Conservation (phyloP, 768 basidiomycete species). For the Dioszegia aurantiaca region DNA sequence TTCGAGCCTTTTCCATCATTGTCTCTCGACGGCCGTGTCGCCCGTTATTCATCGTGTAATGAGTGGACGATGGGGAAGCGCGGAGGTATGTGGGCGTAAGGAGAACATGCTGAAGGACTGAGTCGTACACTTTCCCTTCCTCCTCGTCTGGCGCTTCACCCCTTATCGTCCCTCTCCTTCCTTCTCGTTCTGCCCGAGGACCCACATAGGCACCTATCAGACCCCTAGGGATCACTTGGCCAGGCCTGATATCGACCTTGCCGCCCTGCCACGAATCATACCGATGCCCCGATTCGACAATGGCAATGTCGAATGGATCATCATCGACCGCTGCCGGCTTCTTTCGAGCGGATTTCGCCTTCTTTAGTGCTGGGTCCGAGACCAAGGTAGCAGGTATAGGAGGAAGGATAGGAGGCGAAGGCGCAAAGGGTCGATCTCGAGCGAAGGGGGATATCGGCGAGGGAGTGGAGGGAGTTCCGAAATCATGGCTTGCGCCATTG, state of each 20-base stretch:
- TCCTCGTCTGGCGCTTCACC: slow-evolving; percentile 9
- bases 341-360: slow-evolving; percentile 14
- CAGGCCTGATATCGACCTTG: slow-evolving; percentile 41
- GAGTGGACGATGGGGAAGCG: slow-evolving; percentile 17
- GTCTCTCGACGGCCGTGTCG: slow-evolving; percentile 4
- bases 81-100: slow-evolving; percentile 41
- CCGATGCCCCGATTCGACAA: slow-evolving; percentile 38
- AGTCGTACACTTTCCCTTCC: slow-evolving; percentile 33
- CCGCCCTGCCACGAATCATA: slow-evolving; percentile 46
- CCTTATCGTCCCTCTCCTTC: slow-evolving; percentile 3
- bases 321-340: slow-evolving; percentile 14
- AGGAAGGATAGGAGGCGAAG: slow-evolving; percentile 11
- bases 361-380: slow-evolving; percentile 1
- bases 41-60: slow-evolving; percentile 3
- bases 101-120: slow-evolving; percentile 40
- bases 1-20: slow-evolving; percentile 8
- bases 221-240: slow-evolving; percentile 30
- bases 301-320: slow-evolving; percentile 38
- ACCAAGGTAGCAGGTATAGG: slow-evolving; percentile 1
- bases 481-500: slow-evolving; percentile 1
- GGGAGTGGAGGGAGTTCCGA: slow-evolving; percentile 11
- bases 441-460: slow-evolving; percentile 6
- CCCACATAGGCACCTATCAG: slow-evolving; percentile 8
- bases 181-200: slow-evolving; percentile 4
- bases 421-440: neutral